phyloP scores from a whole-genome alignment of 1,284 basidiomycete species.

The Ustilago lituana region DNA sequence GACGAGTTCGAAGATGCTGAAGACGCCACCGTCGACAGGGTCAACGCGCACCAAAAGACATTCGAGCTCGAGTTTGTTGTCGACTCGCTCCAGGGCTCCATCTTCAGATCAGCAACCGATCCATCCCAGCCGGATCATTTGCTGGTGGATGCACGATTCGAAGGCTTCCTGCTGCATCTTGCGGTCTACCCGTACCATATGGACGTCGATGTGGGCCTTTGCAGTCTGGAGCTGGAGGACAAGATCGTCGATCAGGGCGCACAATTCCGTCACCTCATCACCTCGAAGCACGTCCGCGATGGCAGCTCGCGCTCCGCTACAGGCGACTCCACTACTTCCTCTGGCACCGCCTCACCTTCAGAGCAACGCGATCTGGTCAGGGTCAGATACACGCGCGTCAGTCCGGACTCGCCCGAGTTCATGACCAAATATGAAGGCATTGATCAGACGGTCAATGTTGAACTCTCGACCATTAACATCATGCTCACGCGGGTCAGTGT shows the following conservation, averaged over 20 bases:
- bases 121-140: slow-evolving; percentile 74
- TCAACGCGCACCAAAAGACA: slow-evolving; percentile 77
- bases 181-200: slow-evolving; percentile 73
- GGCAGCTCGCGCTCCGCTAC: slow-evolving; percentile 30
- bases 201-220: slow-evolving; percentile 84
- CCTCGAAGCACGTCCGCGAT: slow-evolving; percentile 73
- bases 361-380: slow-evolving; percentile 75
- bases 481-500: slow-evolving; percentile 90
- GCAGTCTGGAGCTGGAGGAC: slow-evolving; percentile 72
- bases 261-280: slow-evolving; percentile 75
- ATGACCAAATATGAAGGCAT: slow-evolving; percentile 83
- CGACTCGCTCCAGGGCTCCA: slow-evolving; percentile 82
- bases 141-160: slow-evolving; percentile 82
- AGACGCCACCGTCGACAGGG: slow-evolving; percentile 57
- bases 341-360: slow-evolving; percentile 26
- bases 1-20: slow-evolving; percentile 60
- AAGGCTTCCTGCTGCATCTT: slow-evolving; percentile 73
- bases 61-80: slow-evolving; percentile 92
- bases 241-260: slow-evolving; percentile 75
- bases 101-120: slow-evolving; percentile 76
- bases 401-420: slow-evolving; percentile 88
- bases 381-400: slow-evolving; percentile 83
- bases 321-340: slow-evolving; percentile 29
- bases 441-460: slow-evolving; percentile 86
- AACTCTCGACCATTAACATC: slow-evolving; percentile 91